These are phyloP conservation scores for Wallacemonas collosoma DNA, from an alignment of 208 protist species.

Conservation along the genomic window DNA sequence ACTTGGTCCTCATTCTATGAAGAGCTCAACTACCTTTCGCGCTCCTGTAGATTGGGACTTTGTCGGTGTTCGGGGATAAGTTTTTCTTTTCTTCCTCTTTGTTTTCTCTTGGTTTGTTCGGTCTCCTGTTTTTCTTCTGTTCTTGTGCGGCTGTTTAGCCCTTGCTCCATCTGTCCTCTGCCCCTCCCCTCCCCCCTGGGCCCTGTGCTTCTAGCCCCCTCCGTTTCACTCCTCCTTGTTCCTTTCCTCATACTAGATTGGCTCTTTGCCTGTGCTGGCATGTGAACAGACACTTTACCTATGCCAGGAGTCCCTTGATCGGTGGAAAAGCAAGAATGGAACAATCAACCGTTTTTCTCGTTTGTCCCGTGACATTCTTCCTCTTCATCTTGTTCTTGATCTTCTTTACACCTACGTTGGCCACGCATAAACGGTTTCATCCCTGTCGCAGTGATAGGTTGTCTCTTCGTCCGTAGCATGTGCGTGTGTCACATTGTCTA, in stretches of 20 bases:
- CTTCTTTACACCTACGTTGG: too few relatives aligned
- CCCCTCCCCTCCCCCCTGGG: too few relatives aligned
- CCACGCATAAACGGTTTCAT: too few relatives aligned
- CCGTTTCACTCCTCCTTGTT: not conserved
- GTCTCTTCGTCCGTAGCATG: too few relatives aligned
- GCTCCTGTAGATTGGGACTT: not conserved
- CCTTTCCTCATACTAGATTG: too few relatives aligned
- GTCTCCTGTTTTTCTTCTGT: constrained; percentile 8
- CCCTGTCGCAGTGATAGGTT: too few relatives aligned
- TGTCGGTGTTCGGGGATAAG: not conserved
- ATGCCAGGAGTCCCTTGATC: not conserved
- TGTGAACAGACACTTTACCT: too few relatives aligned
- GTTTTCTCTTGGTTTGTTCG: constrained; percentile 29
- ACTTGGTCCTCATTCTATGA: not conserved
- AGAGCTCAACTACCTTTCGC: not conserved
- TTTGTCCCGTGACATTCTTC: too few relatives aligned
- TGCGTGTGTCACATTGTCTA: too few relatives aligned
- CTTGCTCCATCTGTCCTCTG: not conserved
- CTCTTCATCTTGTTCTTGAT: too few relatives aligned
- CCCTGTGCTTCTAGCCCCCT: not conserved
- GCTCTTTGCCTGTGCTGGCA: too few relatives aligned
- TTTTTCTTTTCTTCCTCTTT: constrained; percentile 10
- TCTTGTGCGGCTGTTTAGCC: not conserved
- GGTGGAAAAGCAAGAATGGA: not conserved
- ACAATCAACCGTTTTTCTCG: too few relatives aligned